Evolutionary conservation across 163 green algal genomes (phyloP).

Genomic region (Coccomyxa subellipsoidea): DNA sequence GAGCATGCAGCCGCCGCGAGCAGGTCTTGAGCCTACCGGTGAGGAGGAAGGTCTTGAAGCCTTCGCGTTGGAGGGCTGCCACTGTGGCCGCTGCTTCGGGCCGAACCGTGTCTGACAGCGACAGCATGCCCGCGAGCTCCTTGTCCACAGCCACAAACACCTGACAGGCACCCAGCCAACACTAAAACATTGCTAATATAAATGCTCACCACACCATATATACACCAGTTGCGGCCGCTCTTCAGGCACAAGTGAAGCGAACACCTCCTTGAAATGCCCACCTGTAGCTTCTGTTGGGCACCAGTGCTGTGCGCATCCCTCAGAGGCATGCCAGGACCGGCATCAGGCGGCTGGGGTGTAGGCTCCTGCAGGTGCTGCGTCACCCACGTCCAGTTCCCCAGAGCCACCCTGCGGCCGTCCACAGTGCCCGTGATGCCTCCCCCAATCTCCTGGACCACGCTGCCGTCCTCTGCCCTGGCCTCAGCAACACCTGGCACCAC

Average conservation of each 20-base stretch:
- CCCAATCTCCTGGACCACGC: conserved; percentile 82
- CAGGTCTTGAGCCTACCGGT: conserved; percentile 55
- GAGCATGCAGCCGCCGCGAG: no score
- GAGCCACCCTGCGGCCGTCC: conserved; percentile 54
- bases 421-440: conserved; percentile 72
- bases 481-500: conserved; percentile 18
- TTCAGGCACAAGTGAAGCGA: no score
- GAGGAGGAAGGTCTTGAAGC: conserved; percentile 75
- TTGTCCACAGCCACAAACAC: conserved; percentile 78
- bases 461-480: conserved; percentile 46
- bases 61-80: conserved; percentile 53
- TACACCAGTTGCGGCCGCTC: no score
- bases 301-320: neutral
- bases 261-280: no score
- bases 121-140: conserved; percentile 47
- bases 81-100: conserved; percentile 66
- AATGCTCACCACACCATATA: no score
- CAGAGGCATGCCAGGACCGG: neutral
- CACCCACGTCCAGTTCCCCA: conserved; percentile 84
- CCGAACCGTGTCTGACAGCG: conserved; percentile 68
- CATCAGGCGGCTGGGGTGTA: neutral
- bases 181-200: no score
- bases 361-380: neutral
- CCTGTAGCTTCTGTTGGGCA: neutral
- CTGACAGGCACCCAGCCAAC: no score